These are phyloP conservation scores for Podospora conica DNA, from an alignment of 495 filamentous ascomycete species.

Conservation along the genomic window DNA sequence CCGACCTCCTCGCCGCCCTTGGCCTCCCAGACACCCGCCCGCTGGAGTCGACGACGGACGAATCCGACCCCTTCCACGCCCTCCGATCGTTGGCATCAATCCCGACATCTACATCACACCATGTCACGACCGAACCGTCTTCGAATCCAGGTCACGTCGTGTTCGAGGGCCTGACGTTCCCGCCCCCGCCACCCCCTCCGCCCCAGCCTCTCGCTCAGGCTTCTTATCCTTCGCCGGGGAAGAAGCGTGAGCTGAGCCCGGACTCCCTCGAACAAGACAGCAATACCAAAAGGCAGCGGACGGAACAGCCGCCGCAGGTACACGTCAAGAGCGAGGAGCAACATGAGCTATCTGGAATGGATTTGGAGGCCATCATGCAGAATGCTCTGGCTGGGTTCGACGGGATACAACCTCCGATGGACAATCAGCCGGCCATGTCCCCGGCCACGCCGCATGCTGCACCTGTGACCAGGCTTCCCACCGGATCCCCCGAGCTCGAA, in stretches of 20 bases:
- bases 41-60: neutral
- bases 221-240: neutral
- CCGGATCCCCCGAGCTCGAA: conserved; percentile 14
- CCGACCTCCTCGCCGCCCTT: conserved; percentile 18
- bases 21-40: neutral
- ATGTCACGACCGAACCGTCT: neutral
- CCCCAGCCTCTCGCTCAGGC: neutral
- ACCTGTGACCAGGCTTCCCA: conserved; percentile 3
- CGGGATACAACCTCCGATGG: neutral
- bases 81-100: neutral
- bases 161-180: neutral
- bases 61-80: neutral
- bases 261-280: conserved; percentile 21
- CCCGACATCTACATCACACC: neutral
- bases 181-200: neutral
- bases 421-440: neutral
- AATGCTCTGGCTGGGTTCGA: conserved; percentile 23
- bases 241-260: conserved; percentile 34
- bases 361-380: conserved; percentile 24
- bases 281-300: conserved; percentile 32
- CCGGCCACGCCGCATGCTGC: neutral
- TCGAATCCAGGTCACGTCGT: neutral
- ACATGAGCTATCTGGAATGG: conserved; percentile 10
- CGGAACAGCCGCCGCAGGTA: conserved; percentile 14
- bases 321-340: neutral